A percentile compares a stretch with the other conserved stretches of the same genome.
phyloP scores from a whole-genome alignment of 805 yeast genomes.

The Kuraishia ogatae region DNA sequence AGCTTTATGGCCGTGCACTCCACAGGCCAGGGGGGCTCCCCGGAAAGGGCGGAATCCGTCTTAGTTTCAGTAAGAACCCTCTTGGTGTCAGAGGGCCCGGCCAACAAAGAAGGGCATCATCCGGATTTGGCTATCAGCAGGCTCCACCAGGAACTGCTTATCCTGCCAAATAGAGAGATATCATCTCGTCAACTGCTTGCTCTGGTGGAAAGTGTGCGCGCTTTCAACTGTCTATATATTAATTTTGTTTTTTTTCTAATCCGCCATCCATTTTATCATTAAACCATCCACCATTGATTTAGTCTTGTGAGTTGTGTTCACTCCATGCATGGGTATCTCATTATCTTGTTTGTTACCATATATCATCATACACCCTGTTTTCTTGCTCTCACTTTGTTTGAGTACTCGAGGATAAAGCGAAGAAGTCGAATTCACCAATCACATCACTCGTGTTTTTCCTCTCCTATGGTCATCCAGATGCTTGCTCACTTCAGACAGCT shows the following conservation, averaged over 20 bases:
- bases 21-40: slow-evolving; percentile 66
- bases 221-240: too few species aligned
- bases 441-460: too few species aligned
- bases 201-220: too few species aligned
- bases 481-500: background rate
- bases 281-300: background rate
- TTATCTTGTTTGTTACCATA: background rate
- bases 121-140: slow-evolving; percentile 1
- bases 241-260: too few species aligned
- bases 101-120: slow-evolving; percentile 3
- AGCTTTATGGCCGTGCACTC: slow-evolving; percentile 84
- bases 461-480: too few species aligned
- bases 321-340: background rate
- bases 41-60: slow-evolving; percentile 88
- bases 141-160: background rate
- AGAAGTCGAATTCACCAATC: too few species aligned
- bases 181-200: background rate
- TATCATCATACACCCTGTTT: too few species aligned
- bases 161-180: background rate
- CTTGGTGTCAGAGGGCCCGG: slow-evolving; percentile 73
- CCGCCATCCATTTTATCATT: background rate
- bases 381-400: too few species aligned
- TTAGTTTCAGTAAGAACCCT: slow-evolving; percentile 93
- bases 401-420: too few species aligned
- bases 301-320: background rate